phyloP scores from a whole-genome alignment of 2,329 filamentous ascomycete species.

The Paradendryphiella salina region DNA sequence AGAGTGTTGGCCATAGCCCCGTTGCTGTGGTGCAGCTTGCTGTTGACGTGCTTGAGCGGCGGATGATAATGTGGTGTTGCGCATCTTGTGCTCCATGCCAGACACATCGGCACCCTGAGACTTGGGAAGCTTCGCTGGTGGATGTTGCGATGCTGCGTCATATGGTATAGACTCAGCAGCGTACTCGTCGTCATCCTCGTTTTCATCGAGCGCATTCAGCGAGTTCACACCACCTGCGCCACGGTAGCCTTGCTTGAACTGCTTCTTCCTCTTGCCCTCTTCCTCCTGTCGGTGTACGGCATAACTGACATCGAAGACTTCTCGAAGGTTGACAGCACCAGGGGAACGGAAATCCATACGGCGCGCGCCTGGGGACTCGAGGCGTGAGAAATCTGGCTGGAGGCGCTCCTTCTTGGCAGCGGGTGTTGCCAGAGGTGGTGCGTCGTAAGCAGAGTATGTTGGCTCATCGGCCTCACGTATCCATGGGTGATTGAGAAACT shows the following conservation, averaged over 20 bases:
- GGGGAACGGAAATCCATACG: conserved; percentile 93
- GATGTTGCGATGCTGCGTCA: conserved; percentile 52
- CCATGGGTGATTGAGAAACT: conserved; percentile 96
- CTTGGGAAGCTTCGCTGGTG: conserved; percentile 69
- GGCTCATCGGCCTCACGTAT: conserved; percentile 71
- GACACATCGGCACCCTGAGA: conserved; percentile 65
- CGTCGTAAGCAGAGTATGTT: conserved; percentile 68
- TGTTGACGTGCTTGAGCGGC: conserved; percentile 64
- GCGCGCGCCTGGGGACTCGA: conserved; percentile 66
- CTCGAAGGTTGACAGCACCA: conserved; percentile 89
- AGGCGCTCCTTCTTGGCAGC: conserved; percentile 62
- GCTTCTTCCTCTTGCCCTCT: conserved; percentile 87
- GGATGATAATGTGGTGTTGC: conserved; percentile 74
- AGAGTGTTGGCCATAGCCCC: conserved; percentile 88
- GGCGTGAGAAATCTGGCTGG: conserved; percentile 56
- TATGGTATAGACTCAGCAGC: conserved; percentile 64
- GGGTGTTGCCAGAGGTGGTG: conserved; percentile 72
- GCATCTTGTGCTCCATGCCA: conserved; percentile 83
- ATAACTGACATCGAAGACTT: conserved; percentile 98
- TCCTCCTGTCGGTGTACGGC: conserved; percentile 96
- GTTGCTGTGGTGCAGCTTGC: conserved; percentile 46
- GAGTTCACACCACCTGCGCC: conserved; percentile 66
- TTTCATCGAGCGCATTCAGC: conserved; percentile 67
- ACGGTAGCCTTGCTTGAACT: conserved; percentile 72
- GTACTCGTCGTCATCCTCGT: conserved; percentile 68